Evolutionary conservation across 164 flowering plant species (phyloP).

Genomic region (Stephania cephalantha): DNA sequence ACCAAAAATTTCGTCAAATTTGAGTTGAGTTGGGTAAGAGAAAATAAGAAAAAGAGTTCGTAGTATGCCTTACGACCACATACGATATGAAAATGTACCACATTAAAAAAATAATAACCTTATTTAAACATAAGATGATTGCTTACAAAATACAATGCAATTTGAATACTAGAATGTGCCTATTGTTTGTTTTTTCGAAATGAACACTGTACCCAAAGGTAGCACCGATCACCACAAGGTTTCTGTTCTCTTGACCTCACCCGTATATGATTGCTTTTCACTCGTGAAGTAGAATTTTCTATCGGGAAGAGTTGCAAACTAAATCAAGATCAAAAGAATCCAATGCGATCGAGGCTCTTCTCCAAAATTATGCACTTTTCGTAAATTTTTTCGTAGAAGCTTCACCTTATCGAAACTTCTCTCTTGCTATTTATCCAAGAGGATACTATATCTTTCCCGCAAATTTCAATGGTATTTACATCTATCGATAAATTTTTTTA

Average conservation of each 20-base stretch:
- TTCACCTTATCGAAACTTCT: constrained; percentile 19
- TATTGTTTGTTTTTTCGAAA: constrained; percentile 2
- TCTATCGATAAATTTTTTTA: background rate
- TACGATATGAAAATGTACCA: background rate
- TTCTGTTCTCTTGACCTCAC: constrained; percentile 59
- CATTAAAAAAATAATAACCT: background rate
- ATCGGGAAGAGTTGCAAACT: background rate
- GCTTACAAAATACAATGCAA: background rate
- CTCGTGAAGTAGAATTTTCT: constrained; percentile 31
- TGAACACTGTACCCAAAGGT: constrained; percentile 47
- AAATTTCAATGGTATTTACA: constrained; percentile 13
- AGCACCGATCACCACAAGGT: constrained; percentile 87
- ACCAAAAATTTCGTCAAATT: no score
- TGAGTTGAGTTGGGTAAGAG: no score
- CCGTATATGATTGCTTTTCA: constrained; percentile 55
- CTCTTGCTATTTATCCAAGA: constrained; percentile 36
- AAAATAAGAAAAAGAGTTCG: no score
- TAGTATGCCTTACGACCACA: background rate
- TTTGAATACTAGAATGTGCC: background rate
- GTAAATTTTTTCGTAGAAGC: constrained; percentile 27
- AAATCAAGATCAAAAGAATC: constrained; percentile 52
- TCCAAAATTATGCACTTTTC: constrained; percentile 40
- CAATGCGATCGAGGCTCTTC: constrained; percentile 68
- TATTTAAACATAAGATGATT: background rate
- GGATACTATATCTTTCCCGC: constrained; percentile 63